Base-by-base conservation (phyloP, 75 land plant species). In the Sequoiadendron giganteum region DNA sequence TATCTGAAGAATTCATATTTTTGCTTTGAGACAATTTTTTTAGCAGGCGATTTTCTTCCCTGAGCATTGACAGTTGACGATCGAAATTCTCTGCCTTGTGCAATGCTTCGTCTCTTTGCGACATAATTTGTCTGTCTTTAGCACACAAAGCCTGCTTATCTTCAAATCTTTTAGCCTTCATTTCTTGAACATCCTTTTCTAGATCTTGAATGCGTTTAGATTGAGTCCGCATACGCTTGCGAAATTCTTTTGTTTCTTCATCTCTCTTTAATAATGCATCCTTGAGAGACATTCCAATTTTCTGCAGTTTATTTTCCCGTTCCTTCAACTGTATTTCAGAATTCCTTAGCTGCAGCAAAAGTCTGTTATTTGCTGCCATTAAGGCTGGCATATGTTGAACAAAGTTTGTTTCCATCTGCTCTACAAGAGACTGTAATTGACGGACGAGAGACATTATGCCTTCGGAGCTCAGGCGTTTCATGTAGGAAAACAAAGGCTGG, bases 381-480 rank as follows among this genome's bases (percentile, higher is more conserved):
- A 84, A 25, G 1, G 58, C 52, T 36, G 85, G 85, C 36, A 84
- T 3, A 48, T 84, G 85, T 32, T 38, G 56, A 54, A 85, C 16
- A 36, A 85, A 85, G 4, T 85, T 61, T 32, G 39, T 34, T 32
- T 85, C 86, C 65, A 85, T 85, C 19, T 55, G 36, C 19, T 85
- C 65, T 32, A 85, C 28, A 5, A 85, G 65, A 32, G 58, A 54
- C 42, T 54, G 56, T 54, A 85, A 85, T 55, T 85, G 86, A 48
- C 86, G 65, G 40, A 85, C 86, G 1, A 85, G 38, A 55, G 86
- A 34, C 38, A 55, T 38, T 32, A 85, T 54, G 56, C 86, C 86
- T 55, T 85, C 42, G 42, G 65, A 85, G 52, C 49, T 85, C 38
- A 85, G 49, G 2, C 10, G 65, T n/a, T 85, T 85, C 86, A 85